A percentile compares a stretch with the other conserved stretches of the same genome.
Evolutionary conservation across 441 rosid species (phyloP).

Genomic region (Brassica hybrid): DNA sequence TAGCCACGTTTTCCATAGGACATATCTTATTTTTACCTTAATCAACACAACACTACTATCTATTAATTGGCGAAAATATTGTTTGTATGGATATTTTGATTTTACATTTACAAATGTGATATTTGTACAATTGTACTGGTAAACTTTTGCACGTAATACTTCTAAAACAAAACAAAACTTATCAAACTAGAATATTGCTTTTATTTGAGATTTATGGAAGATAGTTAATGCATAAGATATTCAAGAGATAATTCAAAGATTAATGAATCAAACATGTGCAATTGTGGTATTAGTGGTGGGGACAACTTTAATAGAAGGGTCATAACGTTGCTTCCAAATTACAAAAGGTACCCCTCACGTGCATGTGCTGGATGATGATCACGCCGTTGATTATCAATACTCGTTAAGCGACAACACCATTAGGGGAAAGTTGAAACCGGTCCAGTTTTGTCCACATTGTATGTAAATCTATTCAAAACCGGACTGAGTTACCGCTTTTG

Average conservation of each 20-base stretch:
- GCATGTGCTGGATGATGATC: conserved; percentile 42
- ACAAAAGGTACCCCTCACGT: conserved; percentile 43
- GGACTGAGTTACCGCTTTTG: not conserved
- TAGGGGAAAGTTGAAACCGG: conserved; percentile 11
- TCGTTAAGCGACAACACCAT: conserved; percentile 16
- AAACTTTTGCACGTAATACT: not conserved
- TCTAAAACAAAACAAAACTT: not conserved
- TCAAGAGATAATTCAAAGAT: conserved; percentile 1
- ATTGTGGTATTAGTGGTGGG: conserved; percentile 45
- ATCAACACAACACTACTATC: not conserved
- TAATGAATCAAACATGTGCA: conserved; percentile 40
- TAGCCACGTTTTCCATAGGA: not conserved
- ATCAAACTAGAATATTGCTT: not conserved
- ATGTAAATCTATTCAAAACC: not conserved
- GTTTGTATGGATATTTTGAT: not conserved
- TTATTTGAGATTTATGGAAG: conserved; percentile 9
- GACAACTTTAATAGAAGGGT: conserved; percentile 30
- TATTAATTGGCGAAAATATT: not conserved
- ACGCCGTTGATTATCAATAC: conserved; percentile 37
- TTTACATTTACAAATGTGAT: not conserved
- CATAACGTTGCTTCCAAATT: conserved; percentile 33
- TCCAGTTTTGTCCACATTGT: conserved; percentile 1
- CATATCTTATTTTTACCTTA: conserved; percentile 7
- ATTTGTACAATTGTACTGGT: not conserved
- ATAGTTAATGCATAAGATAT: not conserved